Percentiles rank a stretch among this genome's conserved stretches.
Evolutionary conservation across 2,329 filamentous ascomycete species (phyloP).

Genomic region (Microdochium paspali): DNA sequence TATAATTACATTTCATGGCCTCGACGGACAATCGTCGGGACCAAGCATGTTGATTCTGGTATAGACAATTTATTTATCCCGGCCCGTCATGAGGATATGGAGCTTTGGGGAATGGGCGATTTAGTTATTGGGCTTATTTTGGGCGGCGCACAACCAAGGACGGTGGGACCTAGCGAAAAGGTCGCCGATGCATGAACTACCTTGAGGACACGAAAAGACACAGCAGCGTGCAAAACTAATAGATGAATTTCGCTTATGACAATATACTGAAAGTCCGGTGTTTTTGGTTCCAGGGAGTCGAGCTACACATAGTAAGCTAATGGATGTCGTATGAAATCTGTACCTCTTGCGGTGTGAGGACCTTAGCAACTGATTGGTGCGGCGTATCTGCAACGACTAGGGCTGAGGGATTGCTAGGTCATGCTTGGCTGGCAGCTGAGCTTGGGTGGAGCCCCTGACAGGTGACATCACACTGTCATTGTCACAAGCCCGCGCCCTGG

Average conservation of each 20-base stretch:
- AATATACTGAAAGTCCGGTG: too few relatives aligned
- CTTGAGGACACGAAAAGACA: not conserved
- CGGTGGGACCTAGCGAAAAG: not conserved
- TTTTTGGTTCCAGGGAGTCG: too few relatives aligned
- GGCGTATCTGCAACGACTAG: too few relatives aligned
- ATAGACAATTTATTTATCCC: conserved; percentile 16
- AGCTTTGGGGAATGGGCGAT: conserved; percentile 6
- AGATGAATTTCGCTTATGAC: not conserved
- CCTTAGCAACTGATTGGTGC: too few relatives aligned
- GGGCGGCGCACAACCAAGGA: not conserved
- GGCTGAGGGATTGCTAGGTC: not conserved
- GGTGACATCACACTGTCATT: not conserved
- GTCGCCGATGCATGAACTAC: not conserved
- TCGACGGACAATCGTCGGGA: not conserved
- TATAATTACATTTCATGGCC: not conserved
- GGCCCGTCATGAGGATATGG: conserved; percentile 10
- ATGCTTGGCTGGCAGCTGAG: not conserved
- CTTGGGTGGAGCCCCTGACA: not conserved
- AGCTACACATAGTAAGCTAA: too few relatives aligned
- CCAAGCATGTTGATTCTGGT: conserved; percentile 13
- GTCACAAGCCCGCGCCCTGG: not conserved
- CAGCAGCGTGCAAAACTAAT: not conserved
- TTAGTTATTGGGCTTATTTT: not conserved
- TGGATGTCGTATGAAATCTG: too few relatives aligned
- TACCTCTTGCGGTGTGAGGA: too few relatives aligned